Conservation (phyloP, 2,329 filamentous ascomycete species). For the Alternaria viburni region DNA sequence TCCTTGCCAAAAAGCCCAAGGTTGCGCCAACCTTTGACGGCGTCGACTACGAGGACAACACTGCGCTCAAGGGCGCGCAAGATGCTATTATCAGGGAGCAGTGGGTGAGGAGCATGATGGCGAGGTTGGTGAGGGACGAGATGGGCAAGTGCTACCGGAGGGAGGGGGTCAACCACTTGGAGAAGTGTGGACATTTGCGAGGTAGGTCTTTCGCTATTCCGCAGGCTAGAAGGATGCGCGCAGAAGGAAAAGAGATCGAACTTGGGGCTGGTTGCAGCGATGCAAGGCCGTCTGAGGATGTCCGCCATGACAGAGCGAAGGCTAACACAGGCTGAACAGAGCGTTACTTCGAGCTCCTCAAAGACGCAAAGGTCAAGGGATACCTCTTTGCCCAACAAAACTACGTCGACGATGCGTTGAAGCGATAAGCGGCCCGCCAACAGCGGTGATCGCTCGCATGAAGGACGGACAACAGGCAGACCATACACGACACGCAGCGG, state of each 20-base stretch:
- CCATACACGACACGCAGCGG: neutral
- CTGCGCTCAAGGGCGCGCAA: constrained; percentile 80
- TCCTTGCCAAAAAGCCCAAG: constrained; percentile 82
- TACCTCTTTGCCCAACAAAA: constrained; percentile 82
- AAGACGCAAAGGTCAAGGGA: constrained; percentile 77
- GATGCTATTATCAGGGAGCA: constrained; percentile 84
- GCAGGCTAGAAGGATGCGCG: neutral
- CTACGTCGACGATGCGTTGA: constrained; percentile 58
- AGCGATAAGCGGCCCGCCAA: constrained; percentile 15
- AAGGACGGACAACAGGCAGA: neutral
- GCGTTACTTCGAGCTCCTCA: constrained; percentile 78
- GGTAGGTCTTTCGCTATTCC: constrained; percentile 57
- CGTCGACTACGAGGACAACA: constrained; percentile 84
- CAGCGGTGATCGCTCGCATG: neutral
- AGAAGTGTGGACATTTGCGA: constrained; percentile 83
- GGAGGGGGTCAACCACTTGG: constrained; percentile 85
- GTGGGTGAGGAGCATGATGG: constrained; percentile 92
- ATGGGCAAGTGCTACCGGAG: constrained; percentile 84
- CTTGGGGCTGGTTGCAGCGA: neutral
- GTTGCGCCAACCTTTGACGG: constrained; percentile 85
- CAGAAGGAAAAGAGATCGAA: neutral
- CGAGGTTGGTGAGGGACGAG: constrained; percentile 79
- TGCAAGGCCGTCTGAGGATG: neutral
- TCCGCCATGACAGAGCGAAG: neutral
- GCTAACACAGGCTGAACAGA: constrained; percentile 59